Evolutionary conservation across 192 early-diverging fungal species (phyloP).

Genomic region (Linnemannia schmuckeri): DNA sequence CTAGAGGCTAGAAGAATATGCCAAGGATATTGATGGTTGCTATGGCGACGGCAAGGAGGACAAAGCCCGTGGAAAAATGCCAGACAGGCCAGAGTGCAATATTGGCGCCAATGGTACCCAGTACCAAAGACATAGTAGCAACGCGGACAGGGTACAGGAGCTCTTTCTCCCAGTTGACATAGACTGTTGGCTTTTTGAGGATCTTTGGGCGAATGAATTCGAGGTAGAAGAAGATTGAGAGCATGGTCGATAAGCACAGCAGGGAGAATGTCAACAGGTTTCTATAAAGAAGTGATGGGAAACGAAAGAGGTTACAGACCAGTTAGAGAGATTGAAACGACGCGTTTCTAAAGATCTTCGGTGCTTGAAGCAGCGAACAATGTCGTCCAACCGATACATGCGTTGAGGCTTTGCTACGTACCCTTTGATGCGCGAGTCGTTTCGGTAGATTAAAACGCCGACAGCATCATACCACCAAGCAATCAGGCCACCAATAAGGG

Average conservation of each 20-base stretch:
- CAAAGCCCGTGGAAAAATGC: constrained; percentile 42
- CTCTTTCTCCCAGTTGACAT: constrained; percentile 52
- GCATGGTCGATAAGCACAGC: constrained; percentile 35
- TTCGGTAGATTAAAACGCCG: constrained; percentile 35
- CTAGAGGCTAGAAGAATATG: constrained; percentile 24
- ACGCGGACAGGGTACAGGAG: constrained; percentile 37
- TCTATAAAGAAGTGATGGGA: background rate
- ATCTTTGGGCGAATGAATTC: constrained; percentile 40
- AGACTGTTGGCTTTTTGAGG: constrained; percentile 34
- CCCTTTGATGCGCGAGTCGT: constrained; percentile 50
- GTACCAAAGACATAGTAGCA: constrained; percentile 23
- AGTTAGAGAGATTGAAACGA: background rate
- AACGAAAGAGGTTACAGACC: background rate
- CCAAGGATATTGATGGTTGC: constrained; percentile 36
- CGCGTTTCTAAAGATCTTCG: background rate
- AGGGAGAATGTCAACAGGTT: constrained; percentile 43
- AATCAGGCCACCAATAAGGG: constrained; percentile 16
- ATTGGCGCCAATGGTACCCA: constrained; percentile 25
- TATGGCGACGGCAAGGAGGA: constrained; percentile 28
- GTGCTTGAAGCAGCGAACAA: background rate
- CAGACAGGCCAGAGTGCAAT: constrained; percentile 50
- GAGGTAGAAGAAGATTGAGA: constrained; percentile 53
- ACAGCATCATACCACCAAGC: constrained; percentile 50
- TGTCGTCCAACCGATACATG: no score
- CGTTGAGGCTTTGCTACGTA: background rate